phyloP scores from a whole-genome alignment of 768 basidiomycete genomes.

The Hypholoma fasciculare region DNA sequence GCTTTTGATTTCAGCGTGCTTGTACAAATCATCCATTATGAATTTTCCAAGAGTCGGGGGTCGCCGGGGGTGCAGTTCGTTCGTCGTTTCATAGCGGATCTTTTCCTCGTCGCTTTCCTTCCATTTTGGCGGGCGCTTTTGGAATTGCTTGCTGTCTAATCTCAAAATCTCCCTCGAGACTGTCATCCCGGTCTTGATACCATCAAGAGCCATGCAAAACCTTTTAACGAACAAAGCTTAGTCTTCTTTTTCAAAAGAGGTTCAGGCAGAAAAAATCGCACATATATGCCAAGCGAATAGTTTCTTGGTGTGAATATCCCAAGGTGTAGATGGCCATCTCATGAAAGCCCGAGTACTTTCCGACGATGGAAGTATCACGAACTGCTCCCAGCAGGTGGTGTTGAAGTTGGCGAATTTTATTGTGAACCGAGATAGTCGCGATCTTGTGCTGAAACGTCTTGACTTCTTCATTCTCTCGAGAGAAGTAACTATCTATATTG shows the following conservation, averaged over 20 bases:
- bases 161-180: conserved; percentile 33
- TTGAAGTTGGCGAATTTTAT: conserved; percentile 42
- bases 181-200: conserved; percentile 57
- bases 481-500: conserved; percentile 40
- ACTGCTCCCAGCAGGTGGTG: conserved; percentile 51
- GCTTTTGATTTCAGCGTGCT: conserved; percentile 24
- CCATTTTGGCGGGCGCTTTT: conserved; percentile 26
- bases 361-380: conserved; percentile 44
- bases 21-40: conserved; percentile 44
- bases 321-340: conserved; percentile 50
- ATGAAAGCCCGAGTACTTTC: conserved; percentile 57
- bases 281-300: conserved; percentile 57
- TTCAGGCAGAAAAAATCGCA: conserved; percentile 14
- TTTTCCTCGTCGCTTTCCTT: conserved; percentile 30
- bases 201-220: conserved; percentile 57
- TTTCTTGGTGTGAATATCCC: conserved; percentile 51
- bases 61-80: conserved; percentile 25
- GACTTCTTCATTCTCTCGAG: conserved; percentile 44
- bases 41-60: conserved; percentile 24
- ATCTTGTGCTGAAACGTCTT: conserved; percentile 37
- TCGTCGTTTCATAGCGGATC: conserved; percentile 15
- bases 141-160: conserved; percentile 16
- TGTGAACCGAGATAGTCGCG: conserved; percentile 12
- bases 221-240: conserved; percentile 18
- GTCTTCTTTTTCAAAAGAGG: background rate